phyloP scores from a whole-genome alignment of 495 filamentous ascomycete genomes.

The Saxophila tyrrhenica region DNA sequence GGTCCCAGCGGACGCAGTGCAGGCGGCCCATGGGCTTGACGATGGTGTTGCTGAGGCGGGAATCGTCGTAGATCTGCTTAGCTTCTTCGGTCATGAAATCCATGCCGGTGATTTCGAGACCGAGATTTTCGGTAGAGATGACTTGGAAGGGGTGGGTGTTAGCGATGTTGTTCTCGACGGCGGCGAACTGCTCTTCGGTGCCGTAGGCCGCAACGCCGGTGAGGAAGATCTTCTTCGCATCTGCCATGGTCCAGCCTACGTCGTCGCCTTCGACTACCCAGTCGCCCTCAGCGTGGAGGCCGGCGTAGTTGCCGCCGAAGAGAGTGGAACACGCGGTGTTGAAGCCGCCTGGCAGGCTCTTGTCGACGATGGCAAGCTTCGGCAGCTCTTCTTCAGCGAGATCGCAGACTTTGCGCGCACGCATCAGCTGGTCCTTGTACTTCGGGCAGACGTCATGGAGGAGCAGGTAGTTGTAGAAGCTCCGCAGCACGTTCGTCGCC shows the following conservation, averaged over 20 bases:
- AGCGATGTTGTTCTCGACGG: not conserved
- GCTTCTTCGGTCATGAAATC: slow-evolving; percentile 31
- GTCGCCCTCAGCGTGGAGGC: slow-evolving; percentile 25
- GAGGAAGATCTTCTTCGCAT: slow-evolving; percentile 31
- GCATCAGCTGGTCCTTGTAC: slow-evolving; percentile 51
- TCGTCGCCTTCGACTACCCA: slow-evolving; percentile 28
- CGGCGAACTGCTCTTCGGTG: slow-evolving; percentile 22
- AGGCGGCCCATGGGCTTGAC: slow-evolving; percentile 29
- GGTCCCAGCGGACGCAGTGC: slow-evolving; percentile 22
- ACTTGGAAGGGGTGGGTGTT: slow-evolving; percentile 24
- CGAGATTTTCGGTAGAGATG: slow-evolving; percentile 34
- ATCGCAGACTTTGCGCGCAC: slow-evolving; percentile 57
- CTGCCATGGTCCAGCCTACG: slow-evolving; percentile 19
- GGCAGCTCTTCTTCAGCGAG: slow-evolving; percentile 55
- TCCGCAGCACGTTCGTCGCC: slow-evolving; percentile 53
- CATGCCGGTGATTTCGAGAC: slow-evolving; percentile 48
- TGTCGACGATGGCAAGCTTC: slow-evolving; percentile 38
- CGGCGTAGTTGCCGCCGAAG: slow-evolving; percentile 41
- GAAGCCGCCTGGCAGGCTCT: slow-evolving; percentile 58
- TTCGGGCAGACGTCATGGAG: slow-evolving; percentile 80
- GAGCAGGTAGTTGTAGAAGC: slow-evolving; percentile 82
- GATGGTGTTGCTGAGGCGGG: slow-evolving; percentile 12
- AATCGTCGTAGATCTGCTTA: slow-evolving; percentile 33
- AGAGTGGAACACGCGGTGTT: slow-evolving; percentile 55
- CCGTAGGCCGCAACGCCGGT: slow-evolving; percentile 30